Base-by-base conservation (phyloP, 331 rosid species). In the Rosa hybrid region DNA sequence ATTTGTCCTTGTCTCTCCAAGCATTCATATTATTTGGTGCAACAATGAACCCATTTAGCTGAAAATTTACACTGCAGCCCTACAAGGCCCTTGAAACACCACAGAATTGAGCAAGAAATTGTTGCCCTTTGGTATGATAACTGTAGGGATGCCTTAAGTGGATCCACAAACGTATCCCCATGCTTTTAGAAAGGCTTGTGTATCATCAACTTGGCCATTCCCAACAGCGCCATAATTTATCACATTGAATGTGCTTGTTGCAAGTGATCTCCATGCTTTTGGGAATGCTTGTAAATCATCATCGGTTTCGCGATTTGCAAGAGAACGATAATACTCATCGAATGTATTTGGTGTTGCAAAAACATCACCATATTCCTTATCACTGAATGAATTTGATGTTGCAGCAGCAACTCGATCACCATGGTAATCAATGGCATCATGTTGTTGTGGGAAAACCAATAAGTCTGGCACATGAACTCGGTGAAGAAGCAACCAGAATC, bases 171-270 rank as follows among this genome's bases (percentile, higher is more conserved):
- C 71, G 8, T 51, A 86, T 0, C 42, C 8, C 94, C 94, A 92
- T 74, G 94, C 93, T 79, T 72, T 82, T 14, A 77, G 2, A 30
- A 92, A 90, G 53, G 93, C 94, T 91, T 74, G 54, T 27, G 90
- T 77, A 71, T 91, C 97, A 67, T 91, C 97, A 2, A 45, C 23
- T 42, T 49, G 49, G 34, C 88, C 91, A 80, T 91, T 38, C 11
- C 90, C 72, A 8, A 4, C 16, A 18, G 30, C 72, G 13, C 50
- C 72, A 41, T 65, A 65, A 0, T 14, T 30, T 12, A 14, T 65
- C 9, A 67, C 71, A 67, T 38, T 18, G 46, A 34, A 38, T 34
- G 71, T 67, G 71, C 48, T 68, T 68, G 30, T 68, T n/a, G 39
- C 18, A 54, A 8, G 5, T 39, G 49, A 4, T n/a, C n/a, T n/a